These are phyloP conservation scores for Tylopilus felleus DNA, from an alignment of 768 basidiomycete species.

Conservation along the genomic window DNA sequence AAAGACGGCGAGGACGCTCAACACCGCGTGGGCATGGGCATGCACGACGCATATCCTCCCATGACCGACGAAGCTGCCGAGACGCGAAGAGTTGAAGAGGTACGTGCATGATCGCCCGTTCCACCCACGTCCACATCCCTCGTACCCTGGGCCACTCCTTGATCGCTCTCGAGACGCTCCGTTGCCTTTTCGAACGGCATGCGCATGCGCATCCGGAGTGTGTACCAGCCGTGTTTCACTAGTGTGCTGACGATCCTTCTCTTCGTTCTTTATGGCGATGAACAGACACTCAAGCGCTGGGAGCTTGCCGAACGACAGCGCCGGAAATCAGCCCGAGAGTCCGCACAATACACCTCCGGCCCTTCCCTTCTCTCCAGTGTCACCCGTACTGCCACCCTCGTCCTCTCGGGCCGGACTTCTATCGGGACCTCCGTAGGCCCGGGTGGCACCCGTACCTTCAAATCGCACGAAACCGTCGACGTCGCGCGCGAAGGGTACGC, in stretches of 20 bases:
- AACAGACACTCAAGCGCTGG: constrained; percentile 73
- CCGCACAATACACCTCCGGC: constrained; percentile 24
- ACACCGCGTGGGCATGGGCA: constrained; percentile 12
- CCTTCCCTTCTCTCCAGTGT: constrained; percentile 57
- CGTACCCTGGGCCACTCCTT: no score
- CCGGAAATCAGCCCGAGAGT: constrained; percentile 68
- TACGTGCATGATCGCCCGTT: constrained; percentile 28
- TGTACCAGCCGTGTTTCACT: not conserved
- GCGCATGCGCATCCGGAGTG: not conserved
- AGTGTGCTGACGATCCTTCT: constrained; percentile 1
- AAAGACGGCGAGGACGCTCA: constrained; percentile 24
- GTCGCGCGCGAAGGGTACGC: constrained; percentile 25
- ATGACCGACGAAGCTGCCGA: constrained; percentile 63
- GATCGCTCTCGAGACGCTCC: not conserved
- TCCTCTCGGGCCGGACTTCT: constrained; percentile 48
- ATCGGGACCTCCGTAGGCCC: constrained; percentile 25
- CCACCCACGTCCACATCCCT: not conserved
- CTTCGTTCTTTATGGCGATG: not conserved
- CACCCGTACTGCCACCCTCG: constrained; percentile 53
- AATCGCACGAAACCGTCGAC: constrained; percentile 53
- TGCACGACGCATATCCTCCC: constrained; percentile 55
- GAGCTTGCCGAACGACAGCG: constrained; percentile 73
- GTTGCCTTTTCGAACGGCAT: not conserved
- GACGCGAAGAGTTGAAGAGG: constrained; percentile 70
- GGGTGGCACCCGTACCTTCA: constrained; percentile 41